phyloP scores from a whole-genome alignment of 73 alveolate species.

The Tetrahymena thermophila region DNA sequence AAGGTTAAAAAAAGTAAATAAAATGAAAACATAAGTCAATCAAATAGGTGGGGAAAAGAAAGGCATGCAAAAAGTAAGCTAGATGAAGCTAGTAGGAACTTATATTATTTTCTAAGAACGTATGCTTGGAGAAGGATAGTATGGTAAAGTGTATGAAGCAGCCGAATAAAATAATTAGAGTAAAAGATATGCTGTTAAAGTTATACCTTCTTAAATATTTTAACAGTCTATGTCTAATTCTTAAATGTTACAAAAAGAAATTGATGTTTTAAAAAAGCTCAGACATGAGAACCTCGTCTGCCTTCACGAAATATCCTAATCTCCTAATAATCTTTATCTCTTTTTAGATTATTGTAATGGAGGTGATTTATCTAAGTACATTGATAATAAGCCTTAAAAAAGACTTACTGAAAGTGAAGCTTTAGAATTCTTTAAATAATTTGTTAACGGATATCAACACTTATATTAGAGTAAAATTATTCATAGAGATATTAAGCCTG shows the following conservation, averaged over 20 bases:
- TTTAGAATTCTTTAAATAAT: neutral
- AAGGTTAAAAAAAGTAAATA: neutral
- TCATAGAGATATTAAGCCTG: constrained; percentile 39
- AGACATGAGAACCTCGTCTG: neutral
- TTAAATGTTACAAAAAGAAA: neutral
- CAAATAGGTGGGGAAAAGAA: neutral
- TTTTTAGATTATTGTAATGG: constrained; percentile 43
- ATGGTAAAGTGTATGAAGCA: neutral
- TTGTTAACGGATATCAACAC: constrained; percentile 1
- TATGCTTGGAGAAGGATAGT: neutral
- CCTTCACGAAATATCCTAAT: constrained; percentile 5
- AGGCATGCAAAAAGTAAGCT: neutral
- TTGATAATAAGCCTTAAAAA: constrained; percentile 2
- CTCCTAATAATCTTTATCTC: constrained; percentile 32
- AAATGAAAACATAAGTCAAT: neutral
- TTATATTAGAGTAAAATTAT: neutral
- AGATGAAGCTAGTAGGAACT: neutral
- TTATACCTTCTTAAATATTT: neutral
- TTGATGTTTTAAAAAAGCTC: neutral
- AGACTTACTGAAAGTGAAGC: neutral
- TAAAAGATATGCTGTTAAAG: neutral
- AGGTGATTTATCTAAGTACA: constrained; percentile 10
- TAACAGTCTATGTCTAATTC: neutral
- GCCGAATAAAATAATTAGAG: neutral
- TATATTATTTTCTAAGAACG: neutral